These are phyloP conservation scores for Pestalotiopsis sp. DNA, from an alignment of 2,329 filamentous ascomycete genomes.

Conservation along the genomic window DNA sequence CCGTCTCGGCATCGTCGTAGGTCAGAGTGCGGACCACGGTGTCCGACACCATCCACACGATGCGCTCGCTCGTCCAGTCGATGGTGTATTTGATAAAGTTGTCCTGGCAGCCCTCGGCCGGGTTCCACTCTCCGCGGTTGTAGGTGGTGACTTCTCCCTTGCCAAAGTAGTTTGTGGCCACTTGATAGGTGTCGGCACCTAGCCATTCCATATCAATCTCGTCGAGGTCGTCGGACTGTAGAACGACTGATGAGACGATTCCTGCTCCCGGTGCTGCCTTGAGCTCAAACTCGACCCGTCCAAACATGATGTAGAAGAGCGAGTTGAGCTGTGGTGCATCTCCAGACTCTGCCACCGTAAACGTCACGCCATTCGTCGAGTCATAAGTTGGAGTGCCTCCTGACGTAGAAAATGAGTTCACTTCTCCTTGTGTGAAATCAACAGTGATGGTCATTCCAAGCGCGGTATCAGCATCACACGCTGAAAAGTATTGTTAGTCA, in stretches of 20 bases:
- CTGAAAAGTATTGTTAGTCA: slow-evolving; percentile 26
- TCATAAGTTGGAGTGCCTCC: slow-evolving; percentile 74
- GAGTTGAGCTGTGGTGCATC: slow-evolving; percentile 86
- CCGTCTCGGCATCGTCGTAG: slow-evolving; percentile 66
- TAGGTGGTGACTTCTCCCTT: slow-evolving; percentile 86
- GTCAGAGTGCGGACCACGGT: slow-evolving; percentile 76
- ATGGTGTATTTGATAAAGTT: slow-evolving; percentile 85
- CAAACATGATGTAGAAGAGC: slow-evolving; percentile 99
- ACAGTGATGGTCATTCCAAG: slow-evolving; percentile 81
- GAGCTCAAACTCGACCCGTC: slow-evolving; percentile 82
- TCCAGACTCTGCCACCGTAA: slow-evolving; percentile 77
- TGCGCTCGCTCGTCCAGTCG: slow-evolving; percentile 86
- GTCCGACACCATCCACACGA: slow-evolving; percentile 86
- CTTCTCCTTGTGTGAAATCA: slow-evolving; percentile 79
- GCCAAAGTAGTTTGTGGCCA: slow-evolving; percentile 98
- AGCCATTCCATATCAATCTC: slow-evolving; percentile 99
- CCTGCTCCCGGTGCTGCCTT: slow-evolving; percentile 86
- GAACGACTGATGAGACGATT: slow-evolving; percentile 89
- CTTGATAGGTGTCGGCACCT: slow-evolving; percentile 72
- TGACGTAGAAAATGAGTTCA: slow-evolving; percentile 75
- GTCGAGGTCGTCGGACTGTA: slow-evolving; percentile 90
- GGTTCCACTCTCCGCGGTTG: slow-evolving; percentile 83
- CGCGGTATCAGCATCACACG: slow-evolving; percentile 77
- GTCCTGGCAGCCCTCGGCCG: slow-evolving; percentile 69
- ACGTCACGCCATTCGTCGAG: slow-evolving; percentile 71